phyloP scores from a whole-genome alignment of 441 rosid species.

The Mallotus repandus region DNA sequence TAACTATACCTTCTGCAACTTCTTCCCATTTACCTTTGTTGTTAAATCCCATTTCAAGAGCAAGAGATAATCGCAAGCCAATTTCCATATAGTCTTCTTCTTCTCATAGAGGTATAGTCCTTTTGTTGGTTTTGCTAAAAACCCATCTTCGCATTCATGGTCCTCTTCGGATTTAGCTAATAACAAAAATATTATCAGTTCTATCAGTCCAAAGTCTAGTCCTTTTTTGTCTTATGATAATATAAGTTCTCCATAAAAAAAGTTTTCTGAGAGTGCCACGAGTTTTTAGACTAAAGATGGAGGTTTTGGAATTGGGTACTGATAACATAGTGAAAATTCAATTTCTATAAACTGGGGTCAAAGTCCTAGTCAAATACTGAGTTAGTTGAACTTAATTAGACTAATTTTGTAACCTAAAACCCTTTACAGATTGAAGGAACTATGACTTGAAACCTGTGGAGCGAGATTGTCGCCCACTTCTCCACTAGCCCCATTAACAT shows the following conservation, averaged over 20 bases:
- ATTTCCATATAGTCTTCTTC: conserved; percentile 45
- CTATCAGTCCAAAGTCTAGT: conserved; percentile 47
- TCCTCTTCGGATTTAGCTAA: conserved; percentile 32
- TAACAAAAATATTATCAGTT: not conserved
- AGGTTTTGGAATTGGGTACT: conserved; percentile 40
- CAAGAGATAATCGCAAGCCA: conserved; percentile 41
- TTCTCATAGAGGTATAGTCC: conserved; percentile 49
- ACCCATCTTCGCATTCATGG: conserved; percentile 38
- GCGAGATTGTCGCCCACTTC: no score
- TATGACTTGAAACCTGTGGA: no score
- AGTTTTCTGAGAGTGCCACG: conserved; percentile 78
- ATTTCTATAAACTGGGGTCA: no score
- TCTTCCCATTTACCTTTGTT: conserved; percentile 39
- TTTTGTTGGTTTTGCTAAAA: conserved; percentile 42
- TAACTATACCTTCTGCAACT: conserved; percentile 40
- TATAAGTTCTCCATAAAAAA: conserved; percentile 55
- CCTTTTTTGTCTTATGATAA: conserved; percentile 56
- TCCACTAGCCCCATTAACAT: no score
- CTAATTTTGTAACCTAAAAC: no score
- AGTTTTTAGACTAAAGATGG: conserved; percentile 53
- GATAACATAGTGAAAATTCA: no score
- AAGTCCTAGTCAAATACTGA: no score
- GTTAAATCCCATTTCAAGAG: conserved; percentile 51
- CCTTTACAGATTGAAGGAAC: no score
- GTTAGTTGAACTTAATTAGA: no score